These are phyloP conservation scores for Tirmania nivea DNA, from an alignment of 495 filamentous ascomycete genomes.

Conservation along the genomic window DNA sequence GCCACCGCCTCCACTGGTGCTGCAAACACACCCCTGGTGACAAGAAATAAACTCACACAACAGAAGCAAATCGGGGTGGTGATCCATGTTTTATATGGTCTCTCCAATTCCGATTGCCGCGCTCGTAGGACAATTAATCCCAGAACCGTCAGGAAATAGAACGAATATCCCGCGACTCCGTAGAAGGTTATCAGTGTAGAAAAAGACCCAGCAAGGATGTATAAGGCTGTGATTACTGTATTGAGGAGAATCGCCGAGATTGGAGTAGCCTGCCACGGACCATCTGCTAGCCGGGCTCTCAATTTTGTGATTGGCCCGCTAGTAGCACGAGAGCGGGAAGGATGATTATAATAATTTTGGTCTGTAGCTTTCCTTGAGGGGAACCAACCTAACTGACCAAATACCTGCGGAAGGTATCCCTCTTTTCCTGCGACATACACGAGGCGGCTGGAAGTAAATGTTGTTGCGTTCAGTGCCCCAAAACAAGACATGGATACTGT, in stretches of 20 bases:
- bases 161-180: slow-evolving; percentile 86
- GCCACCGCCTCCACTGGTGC: slow-evolving; percentile 74
- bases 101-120: slow-evolving; percentile 65
- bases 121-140: slow-evolving; percentile 79
- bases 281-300: slow-evolving; percentile 33
- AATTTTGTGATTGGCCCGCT: slow-evolving; percentile 34
- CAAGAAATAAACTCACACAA: slow-evolving; percentile 83
- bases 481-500: slow-evolving; percentile 76
- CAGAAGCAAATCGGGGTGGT: slow-evolving; percentile 93
- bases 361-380: slow-evolving; percentile 15
- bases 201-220: slow-evolving; percentile 76
- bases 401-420: slow-evolving; percentile 69
- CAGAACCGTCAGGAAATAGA: slow-evolving; percentile 90
- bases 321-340: slow-evolving; percentile 27
- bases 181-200: slow-evolving; percentile 84
- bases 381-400: slow-evolving; percentile 50
- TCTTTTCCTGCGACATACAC: slow-evolving; percentile 91
- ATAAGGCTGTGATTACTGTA: slow-evolving; percentile 42
- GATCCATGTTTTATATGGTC: slow-evolving; percentile 90
- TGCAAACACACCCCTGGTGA: slow-evolving; percentile 69
- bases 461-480: slow-evolving; percentile 81
- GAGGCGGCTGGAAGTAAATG: slow-evolving; percentile 77
- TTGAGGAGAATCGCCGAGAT: slow-evolving; percentile 79
- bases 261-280: slow-evolving; percentile 47
- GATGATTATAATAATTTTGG: slow-evolving; percentile 15